phyloP scores from a whole-genome alignment of 1,284 basidiomycete species.

The Polyporus tsugae region DNA sequence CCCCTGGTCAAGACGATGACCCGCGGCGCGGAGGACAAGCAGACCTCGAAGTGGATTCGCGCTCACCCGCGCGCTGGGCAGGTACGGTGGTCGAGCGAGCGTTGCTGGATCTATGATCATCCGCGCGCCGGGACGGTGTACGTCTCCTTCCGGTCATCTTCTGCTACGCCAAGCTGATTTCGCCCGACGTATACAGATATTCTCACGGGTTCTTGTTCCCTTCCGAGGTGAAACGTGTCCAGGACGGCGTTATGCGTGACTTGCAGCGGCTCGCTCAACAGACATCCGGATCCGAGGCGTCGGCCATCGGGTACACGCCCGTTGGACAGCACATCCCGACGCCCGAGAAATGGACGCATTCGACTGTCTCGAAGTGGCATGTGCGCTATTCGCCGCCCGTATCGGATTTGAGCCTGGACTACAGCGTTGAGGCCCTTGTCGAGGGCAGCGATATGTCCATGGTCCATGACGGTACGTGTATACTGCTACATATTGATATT shows the following conservation, averaged over 20 bases:
- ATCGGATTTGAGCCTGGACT: slow-evolving; percentile 68
- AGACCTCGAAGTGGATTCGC: slow-evolving; percentile 94
- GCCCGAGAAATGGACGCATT: slow-evolving; percentile 75
- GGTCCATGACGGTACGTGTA: slow-evolving; percentile 63
- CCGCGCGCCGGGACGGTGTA: slow-evolving; percentile 92
- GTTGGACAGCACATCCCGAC: slow-evolving; percentile 45
- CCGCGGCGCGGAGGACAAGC: slow-evolving; percentile 94
- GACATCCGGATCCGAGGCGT: slow-evolving; percentile 23
- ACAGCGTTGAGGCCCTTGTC: slow-evolving; percentile 92
- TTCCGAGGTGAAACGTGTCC: slow-evolving; percentile 82
- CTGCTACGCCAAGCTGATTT: neutral
- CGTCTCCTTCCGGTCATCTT: slow-evolving; percentile 42
- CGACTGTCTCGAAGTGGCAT: slow-evolving; percentile 89
- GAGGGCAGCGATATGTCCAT: slow-evolving; percentile 88
- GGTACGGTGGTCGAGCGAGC: slow-evolving; percentile 91
- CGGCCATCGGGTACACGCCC: slow-evolving; percentile 14
- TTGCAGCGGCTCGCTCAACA: slow-evolving; percentile 35
- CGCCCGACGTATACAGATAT: slow-evolving; percentile 61
- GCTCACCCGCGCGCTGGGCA: slow-evolving; percentile 83
- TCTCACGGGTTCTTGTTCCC: slow-evolving; percentile 98
- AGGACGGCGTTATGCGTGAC: slow-evolving; percentile 47
- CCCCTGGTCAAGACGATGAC: slow-evolving; percentile 72
- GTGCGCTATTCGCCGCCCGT: slow-evolving; percentile 80
- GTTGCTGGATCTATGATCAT: slow-evolving; percentile 99
- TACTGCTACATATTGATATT: neutral